phyloP scores from a whole-genome alignment of 371 early-diverging fungal species.

The Rhizopus arrhizus region DNA sequence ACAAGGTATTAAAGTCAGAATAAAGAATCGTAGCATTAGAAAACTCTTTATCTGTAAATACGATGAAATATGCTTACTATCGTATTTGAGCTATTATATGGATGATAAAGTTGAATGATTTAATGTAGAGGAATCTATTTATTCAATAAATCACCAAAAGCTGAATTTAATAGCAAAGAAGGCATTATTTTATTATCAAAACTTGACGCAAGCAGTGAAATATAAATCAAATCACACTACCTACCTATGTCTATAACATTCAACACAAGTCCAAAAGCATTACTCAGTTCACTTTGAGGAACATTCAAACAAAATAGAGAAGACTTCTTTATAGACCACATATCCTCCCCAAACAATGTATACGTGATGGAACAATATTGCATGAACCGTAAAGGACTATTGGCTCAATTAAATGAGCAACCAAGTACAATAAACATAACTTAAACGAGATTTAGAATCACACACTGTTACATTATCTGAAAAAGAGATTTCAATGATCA shows the following conservation, averaged over 20 bases:
- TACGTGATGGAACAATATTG: constrained; percentile 1
- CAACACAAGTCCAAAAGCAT: constrained; percentile 32
- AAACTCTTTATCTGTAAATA: constrained; percentile 51
- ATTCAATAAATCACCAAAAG: constrained; percentile 47
- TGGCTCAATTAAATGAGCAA: constrained; percentile 55
- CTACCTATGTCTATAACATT: constrained; percentile 46
- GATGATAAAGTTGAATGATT: constrained; percentile 57
- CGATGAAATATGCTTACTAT: background rate
- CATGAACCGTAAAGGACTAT: constrained; percentile 51
- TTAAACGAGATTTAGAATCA: constrained; percentile 60
- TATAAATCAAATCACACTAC: constrained; percentile 35
- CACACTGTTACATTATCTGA: constrained; percentile 52
- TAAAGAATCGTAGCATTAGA: constrained; percentile 57
- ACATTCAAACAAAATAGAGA: background rate
- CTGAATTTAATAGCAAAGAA: constrained; percentile 57
- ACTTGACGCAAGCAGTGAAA: constrained; percentile 24
- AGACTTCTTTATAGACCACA: constrained; percentile 3
- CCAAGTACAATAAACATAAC: constrained; percentile 53
- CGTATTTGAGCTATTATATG: constrained; percentile 42
- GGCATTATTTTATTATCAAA: constrained; percentile 52
- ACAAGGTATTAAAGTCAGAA: constrained; percentile 60
- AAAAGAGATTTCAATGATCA: constrained; percentile 39
- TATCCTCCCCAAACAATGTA: constrained; percentile 5
- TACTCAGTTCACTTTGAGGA: constrained; percentile 1
- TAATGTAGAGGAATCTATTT: constrained; percentile 56